phyloP scores from a whole-genome alignment of 129 eudicot species.

The Helianthus tuberosus region DNA sequence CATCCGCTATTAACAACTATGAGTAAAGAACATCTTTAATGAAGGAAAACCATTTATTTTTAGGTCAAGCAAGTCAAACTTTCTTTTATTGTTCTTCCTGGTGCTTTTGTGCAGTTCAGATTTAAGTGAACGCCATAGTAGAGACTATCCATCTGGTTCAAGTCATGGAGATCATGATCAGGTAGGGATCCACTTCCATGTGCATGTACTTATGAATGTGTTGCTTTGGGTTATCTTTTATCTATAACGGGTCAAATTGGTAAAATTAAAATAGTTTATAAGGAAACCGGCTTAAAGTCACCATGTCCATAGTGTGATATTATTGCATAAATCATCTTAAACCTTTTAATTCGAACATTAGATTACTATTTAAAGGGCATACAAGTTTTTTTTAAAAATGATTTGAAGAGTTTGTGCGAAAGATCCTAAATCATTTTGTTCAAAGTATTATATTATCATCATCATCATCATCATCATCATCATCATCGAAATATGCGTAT shows the following conservation, averaged over 20 bases:
- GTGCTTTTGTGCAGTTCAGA: slow-evolving; percentile 48
- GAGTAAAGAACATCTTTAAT: not conserved
- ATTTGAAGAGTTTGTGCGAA: not conserved
- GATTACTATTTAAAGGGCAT: not conserved
- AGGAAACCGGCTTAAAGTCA: slow-evolving; percentile 3
- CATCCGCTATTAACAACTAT: too few relatives aligned
- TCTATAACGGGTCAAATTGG: not conserved
- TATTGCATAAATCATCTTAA: not conserved
- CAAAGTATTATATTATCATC: not conserved
- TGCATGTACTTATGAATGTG: not conserved
- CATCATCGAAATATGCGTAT: not conserved
- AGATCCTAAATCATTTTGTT: not conserved
- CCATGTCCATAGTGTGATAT: not conserved
- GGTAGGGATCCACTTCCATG: slow-evolving; percentile 25
- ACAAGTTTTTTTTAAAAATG: not conserved
- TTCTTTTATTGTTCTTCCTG: slow-evolving; percentile 2
- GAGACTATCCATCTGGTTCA: slow-evolving; percentile 68
- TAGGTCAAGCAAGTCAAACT: not conserved
- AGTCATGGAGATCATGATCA: slow-evolving; percentile 56
- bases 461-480: too few relatives aligned
- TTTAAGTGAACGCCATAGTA: slow-evolving; percentile 44
- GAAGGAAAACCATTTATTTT: not conserved
- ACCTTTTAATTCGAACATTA: not conserved
- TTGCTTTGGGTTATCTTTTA: not conserved
- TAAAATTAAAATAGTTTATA: not conserved